These are phyloP conservation scores for Ceratocystis harringtonii DNA, from an alignment of 2,329 filamentous ascomycete genomes.

Conservation along the genomic window DNA sequence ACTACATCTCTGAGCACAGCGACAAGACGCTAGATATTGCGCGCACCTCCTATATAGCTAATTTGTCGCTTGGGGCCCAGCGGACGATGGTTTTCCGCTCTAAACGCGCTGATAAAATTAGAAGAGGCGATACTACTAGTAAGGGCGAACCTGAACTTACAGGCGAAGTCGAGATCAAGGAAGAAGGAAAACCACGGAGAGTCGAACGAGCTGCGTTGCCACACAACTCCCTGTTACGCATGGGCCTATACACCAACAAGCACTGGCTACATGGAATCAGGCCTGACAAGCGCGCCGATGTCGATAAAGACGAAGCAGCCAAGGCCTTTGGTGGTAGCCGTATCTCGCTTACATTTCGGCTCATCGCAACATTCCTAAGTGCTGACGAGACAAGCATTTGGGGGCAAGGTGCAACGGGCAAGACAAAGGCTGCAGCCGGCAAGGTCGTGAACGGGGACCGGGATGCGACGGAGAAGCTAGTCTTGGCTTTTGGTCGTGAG, in stretches of 20 bases:
- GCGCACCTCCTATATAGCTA: conserved; percentile 68
- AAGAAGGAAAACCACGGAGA: conserved; percentile 28
- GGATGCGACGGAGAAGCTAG: conserved; percentile 49
- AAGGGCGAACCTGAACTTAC: too few relatives aligned
- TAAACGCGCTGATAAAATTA: conserved; percentile 42
- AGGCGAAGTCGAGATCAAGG: conserved; percentile 25
- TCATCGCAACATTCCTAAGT: conserved; percentile 73
- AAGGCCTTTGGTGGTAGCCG: conserved; percentile 58
- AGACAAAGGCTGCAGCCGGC: conserved; percentile 44
- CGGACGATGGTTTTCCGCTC: conserved; percentile 79
- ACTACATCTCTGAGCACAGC: conserved; percentile 92
- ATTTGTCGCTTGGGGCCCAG: conserved; percentile 84
- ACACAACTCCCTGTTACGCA: conserved; percentile 76
- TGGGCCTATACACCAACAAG: conserved; percentile 68
- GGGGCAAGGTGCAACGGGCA: conserved; percentile 75
- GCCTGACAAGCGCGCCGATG: conserved; percentile 58
- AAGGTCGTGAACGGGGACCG: conserved; percentile 55
- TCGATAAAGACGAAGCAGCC: conserved; percentile 56
- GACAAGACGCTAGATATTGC: conserved; percentile 93
- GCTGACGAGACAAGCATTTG: conserved; percentile 55
- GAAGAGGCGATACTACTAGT: conserved; percentile 16
- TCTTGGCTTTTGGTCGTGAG: conserved; percentile 70
- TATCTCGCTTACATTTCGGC: conserved; percentile 82
- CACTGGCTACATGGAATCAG: conserved; percentile 88
- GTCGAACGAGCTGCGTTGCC: conserved; percentile 59